These are phyloP conservation scores for Neurospora sp. DNA, from an alignment of 495 filamentous ascomycete species.

Conservation along the genomic window DNA sequence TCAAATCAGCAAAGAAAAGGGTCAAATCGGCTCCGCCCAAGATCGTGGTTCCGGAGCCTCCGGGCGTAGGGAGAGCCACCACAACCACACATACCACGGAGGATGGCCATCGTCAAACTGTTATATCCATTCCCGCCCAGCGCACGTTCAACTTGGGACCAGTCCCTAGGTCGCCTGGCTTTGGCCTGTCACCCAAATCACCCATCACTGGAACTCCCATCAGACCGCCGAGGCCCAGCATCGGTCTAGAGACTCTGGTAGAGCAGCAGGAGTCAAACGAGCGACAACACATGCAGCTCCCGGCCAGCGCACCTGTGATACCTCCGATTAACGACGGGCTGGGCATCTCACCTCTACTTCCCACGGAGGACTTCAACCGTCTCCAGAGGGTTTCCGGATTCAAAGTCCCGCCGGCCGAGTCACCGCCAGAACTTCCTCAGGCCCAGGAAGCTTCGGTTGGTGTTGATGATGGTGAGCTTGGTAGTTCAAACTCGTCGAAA, in stretches of 20 bases:
- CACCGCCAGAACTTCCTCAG: background rate
- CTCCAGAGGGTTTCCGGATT: background rate
- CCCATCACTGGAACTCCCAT: background rate
- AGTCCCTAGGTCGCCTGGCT: background rate
- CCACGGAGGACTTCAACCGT: background rate
- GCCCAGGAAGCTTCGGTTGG: background rate
- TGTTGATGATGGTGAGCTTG: background rate
- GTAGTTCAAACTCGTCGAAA: background rate
- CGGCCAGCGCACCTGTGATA: background rate
- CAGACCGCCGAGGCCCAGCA: slow-evolving; percentile 1
- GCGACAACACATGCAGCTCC: background rate
- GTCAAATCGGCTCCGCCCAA: slow-evolving; percentile 8
- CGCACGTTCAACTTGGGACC: background rate
- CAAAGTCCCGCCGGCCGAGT: background rate
- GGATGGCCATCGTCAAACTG: slow-evolving; percentile 37
- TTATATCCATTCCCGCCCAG: slow-evolving; percentile 39
- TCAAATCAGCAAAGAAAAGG: background rate
- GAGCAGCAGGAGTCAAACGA: slow-evolving; percentile 13
- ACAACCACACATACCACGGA: background rate
- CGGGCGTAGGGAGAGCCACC: slow-evolving; percentile 30
- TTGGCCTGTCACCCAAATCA: background rate
- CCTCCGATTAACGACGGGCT: background rate
- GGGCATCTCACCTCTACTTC: background rate
- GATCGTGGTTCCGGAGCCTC: slow-evolving; percentile 35
- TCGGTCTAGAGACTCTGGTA: slow-evolving; percentile 14